Evolutionary conservation across 495 filamentous ascomycete species (phyloP), one percentile per base, ranked within the genome.

Genomic region (Chaetomium fimeti): DNA sequence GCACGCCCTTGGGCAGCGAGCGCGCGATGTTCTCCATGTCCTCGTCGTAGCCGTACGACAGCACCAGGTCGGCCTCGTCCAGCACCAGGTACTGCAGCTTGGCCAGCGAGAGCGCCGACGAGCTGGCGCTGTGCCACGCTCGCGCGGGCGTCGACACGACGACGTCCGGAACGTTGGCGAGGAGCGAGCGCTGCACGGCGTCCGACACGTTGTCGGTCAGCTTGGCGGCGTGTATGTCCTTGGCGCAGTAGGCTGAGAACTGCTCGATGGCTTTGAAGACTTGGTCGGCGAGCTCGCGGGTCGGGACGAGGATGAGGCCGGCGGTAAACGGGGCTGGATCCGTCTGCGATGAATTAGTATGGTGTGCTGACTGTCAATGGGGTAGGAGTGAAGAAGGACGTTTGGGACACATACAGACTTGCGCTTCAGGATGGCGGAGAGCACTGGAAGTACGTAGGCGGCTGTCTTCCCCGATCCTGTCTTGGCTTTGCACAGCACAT

Each of bases 391-490:
- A 15, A 15, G 18, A 16, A 13, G 32, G 32, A 55, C n/a, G 38
- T 18, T 12, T 12, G 36, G 32, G 8, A 11, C 0, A 73, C 84
- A 59, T 73, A 89, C 89, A 68, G 80, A 71, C 79, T 96, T 96
- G 58, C 83, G 83, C 69, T 86, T 87, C 13, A 98, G 81, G 58
- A 96, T 90, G 25, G 82, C 80, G 66, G 96, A 88, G 45, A 98
- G 76, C 45, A 97, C 83, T 1, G 94, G 94, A 28, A 98, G 83
- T n/a, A 97, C 81, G 76, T 98, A 98, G 57, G 94, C 94, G n/a
- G 91, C 90, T 6, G 94, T 98, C 78, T 98, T 98, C 53, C 94
- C 93, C 22, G 92, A 94, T 29, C 93, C 93, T 22, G 93, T 97
- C 76, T 92, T 94, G 48, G 93, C 89, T 67, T 91, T 90, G 57